Conservation (phyloP, 2,329 filamentous ascomycete species). For the Plenodomus biglobosus region DNA sequence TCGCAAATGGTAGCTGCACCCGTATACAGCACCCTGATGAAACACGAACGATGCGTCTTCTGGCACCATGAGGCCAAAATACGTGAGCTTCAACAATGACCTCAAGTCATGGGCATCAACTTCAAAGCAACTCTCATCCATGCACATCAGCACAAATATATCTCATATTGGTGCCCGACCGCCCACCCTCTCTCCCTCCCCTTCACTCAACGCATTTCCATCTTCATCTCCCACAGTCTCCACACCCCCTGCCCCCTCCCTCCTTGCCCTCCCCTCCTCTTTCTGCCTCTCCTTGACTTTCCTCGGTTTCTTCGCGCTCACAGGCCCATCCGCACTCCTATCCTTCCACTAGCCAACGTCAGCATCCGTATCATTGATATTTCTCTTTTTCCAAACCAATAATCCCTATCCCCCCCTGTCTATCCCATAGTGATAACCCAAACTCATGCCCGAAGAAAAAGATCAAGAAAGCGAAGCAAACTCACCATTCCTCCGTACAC, state of each 20-base stretch:
- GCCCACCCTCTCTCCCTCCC: neutral
- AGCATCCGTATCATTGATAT: neutral
- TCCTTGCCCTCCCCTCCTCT: conserved; percentile 8
- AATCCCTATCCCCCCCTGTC: neutral
- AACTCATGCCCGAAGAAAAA: neutral
- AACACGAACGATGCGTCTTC: too few relatives aligned
- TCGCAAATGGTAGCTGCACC: too few relatives aligned
- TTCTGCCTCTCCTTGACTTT: conserved; percentile 42
- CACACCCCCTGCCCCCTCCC: neutral
- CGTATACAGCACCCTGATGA: too few relatives aligned
- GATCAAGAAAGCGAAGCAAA: conserved; percentile 15
- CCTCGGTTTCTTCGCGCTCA: conserved; percentile 48
- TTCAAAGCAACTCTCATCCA: too few relatives aligned
- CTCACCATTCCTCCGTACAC: conserved; percentile 40
- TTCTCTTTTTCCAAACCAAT: conserved; percentile 1
- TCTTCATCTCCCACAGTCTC: neutral
- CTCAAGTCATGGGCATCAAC: too few relatives aligned
- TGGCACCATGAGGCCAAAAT: too few relatives aligned
- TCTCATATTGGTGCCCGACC: too few relatives aligned
- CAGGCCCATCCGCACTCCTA: conserved; percentile 44
- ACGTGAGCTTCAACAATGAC: too few relatives aligned
- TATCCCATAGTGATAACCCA: neutral
- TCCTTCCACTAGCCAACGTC: conserved; percentile 43
- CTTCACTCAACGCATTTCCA: neutral
- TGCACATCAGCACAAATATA: too few relatives aligned